A percentile compares a stretch with the other conserved stretches of the same genome.
These are phyloP conservation scores for Fraxinus sp. DNA, from an alignment of 305 asterid genomes.

Conservation along the genomic window DNA sequence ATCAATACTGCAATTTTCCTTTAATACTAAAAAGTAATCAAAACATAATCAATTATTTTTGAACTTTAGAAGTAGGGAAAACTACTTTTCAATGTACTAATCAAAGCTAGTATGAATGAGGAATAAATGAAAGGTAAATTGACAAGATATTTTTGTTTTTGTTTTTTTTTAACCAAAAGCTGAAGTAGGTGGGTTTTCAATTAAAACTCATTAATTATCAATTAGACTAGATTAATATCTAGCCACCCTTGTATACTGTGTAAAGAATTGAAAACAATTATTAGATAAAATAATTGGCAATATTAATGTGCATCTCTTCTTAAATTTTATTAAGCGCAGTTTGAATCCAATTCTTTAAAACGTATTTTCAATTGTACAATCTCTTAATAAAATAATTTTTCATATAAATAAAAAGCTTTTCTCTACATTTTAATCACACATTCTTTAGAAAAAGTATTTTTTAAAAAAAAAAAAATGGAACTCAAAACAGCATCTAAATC, in stretches of 20 bases:
- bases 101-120: neutral
- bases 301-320: neutral
- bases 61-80: neutral
- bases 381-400: neutral
- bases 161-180: neutral
- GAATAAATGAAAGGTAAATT: neutral
- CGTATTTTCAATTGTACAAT: neutral
- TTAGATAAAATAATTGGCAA: neutral
- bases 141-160: neutral
- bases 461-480: neutral
- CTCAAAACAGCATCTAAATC: neutral
- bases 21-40: neutral
- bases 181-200: neutral
- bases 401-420: neutral
- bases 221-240: neutral
- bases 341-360: neutral
- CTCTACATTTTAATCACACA: too few relatives aligned
- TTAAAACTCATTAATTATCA: neutral
- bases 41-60: conserved; percentile 6
- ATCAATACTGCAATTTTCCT: too few relatives aligned
- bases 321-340: neutral
- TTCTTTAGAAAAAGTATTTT: neutral
- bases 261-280: neutral
- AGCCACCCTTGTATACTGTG: neutral
- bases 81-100: neutral